These are phyloP conservation scores for Ganoderma leucocontextum DNA, from an alignment of 1,284 basidiomycete genomes.

Conservation along the genomic window DNA sequence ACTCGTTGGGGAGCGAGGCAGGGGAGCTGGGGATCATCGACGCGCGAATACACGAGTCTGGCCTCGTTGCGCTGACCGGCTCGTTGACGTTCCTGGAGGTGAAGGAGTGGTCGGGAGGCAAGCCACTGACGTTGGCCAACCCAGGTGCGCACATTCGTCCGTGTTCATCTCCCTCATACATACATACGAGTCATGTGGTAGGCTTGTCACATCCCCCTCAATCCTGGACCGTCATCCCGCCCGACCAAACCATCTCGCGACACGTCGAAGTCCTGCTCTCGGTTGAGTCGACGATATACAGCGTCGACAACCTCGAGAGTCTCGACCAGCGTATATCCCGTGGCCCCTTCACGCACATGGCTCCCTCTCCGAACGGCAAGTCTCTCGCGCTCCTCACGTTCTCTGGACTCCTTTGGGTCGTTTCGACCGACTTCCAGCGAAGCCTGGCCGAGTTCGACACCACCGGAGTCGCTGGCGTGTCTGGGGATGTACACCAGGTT, in stretches of 20 bases:
- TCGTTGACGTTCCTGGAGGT: slow-evolving; percentile 84
- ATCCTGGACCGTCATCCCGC: slow-evolving; percentile 88
- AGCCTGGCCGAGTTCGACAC: slow-evolving; percentile 90
- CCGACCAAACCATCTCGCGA: slow-evolving; percentile 85
- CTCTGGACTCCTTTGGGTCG: slow-evolving; percentile 85
- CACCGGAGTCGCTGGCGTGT: slow-evolving; percentile 53
- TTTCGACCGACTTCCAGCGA: slow-evolving; percentile 91
- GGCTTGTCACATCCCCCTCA: slow-evolving; percentile 80
- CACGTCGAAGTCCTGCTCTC: slow-evolving; percentile 90
- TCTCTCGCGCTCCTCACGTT: slow-evolving; percentile 87
- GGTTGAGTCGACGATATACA: slow-evolving; percentile 78
- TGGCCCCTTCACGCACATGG: slow-evolving; percentile 89
- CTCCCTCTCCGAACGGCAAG: slow-evolving; percentile 93
- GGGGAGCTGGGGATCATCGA: slow-evolving; percentile 88
- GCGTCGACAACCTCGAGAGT: slow-evolving; percentile 86
- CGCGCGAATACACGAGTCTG: slow-evolving; percentile 86
- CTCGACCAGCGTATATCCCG: slow-evolving; percentile 89
- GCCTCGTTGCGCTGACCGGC: slow-evolving; percentile 87
- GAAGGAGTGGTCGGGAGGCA: slow-evolving; percentile 83
- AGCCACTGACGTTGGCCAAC: slow-evolving; percentile 72
- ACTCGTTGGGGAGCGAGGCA: slow-evolving; percentile 87
- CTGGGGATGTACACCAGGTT: slow-evolving; percentile 71
- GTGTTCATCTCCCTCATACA: background rate
- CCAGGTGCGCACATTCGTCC: slow-evolving; percentile 59
- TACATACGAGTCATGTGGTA: slow-evolving; percentile 39